Base-by-base conservation (phyloP, 371 early-diverging fungal genomes). In the Batrachochytrium dendrobatidis region DNA sequence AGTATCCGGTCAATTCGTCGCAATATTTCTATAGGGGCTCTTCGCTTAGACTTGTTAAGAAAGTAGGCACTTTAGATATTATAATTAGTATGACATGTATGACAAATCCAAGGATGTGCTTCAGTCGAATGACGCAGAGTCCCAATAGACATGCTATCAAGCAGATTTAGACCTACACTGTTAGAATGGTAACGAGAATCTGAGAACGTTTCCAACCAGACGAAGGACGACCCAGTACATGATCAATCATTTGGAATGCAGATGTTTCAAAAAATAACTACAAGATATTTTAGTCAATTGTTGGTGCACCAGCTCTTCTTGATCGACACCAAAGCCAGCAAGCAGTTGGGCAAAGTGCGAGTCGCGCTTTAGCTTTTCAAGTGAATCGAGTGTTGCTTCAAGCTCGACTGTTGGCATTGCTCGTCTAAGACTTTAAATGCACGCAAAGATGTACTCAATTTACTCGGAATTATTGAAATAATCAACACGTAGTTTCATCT, bases 171-270 rank as follows among this genome's bases (percentile, higher is more conserved):
- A 32, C 30, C 7, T 5, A 53, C 53, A n/a, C 2, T 15, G 53
- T 34, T 20, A 18, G 6, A 26, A 53, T 53, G 8, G 6, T 18
- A 2, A 87, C 61, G 24, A 92, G 49, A 15, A 86, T 86, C 68
- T 94, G 88, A 34, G 77, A 65, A 34, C 95, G 85, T 64, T 91
- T 88, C 79, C 87, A 86, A 51, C 84, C 85, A 18, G 91, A 79
- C n/a, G 95, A 94, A 8, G 97, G 97, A 52, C 84, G 87, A 12
- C 97, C 95, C 18, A 90, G 77, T 22, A 92, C 72, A 67, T 96
- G 92, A 62, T 95, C 94, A 34, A 96, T 67, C 92, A 94, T 92
- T 4, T n/a, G 39, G 15, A 39, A 39, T 15, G 39, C 15, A 15
- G 20, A 39, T 39, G 15, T 39, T n/a, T n/a, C n/a, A n/a, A n/a